Base-by-base conservation (phyloP, 805 yeast species). In the Scheffersomyces amazonensis region DNA sequence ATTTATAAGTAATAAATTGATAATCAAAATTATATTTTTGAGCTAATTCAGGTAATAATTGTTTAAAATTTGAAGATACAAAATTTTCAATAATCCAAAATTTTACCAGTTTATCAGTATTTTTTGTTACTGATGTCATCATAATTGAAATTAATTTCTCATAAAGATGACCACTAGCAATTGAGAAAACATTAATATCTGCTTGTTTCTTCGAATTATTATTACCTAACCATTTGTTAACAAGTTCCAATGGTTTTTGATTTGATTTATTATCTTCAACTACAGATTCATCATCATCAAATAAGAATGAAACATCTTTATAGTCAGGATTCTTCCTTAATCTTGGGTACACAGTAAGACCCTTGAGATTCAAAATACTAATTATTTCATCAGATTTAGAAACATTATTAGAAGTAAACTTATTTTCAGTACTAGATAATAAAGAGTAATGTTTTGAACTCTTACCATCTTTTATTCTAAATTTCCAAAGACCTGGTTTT, bases 11-110 rank as follows among this genome's bases (percentile, higher is more conserved):
- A n/a, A 93, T 69, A 32, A 88, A 60, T 50, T 88, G 91, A 52
- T 81, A 86, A 34, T 82, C 74, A 52, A 87, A 84, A 1, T 79
- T 78, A 52, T 75, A 77, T 37, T 73, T 54, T 13, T 64, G 57
- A 0, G 95, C 81, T 39, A 87, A 52, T 12, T 52, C 46, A 0
- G 87, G 85, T n/a, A 87, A 53, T 34, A 78, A 73, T 20, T 63
- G 53, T 53, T 76, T 80, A 52, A 90, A 80, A 3, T 77, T 64
- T 28, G 89, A 81, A 17, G 95, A 82, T 70, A 87, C 67, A 53
- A 78, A 87, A 57, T 86, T 83, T 46, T 87, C 95, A 43, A 89
- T 71, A 11, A 91, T 64, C 97, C 96, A 89, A 55, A 90, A 86
- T 54, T 83, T 86, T 19, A 87, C 81, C 36, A 44, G 48, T 0